Evolutionary conservation across 164 flowering plant genomes (phyloP), one percentile per base, ranked within the genome.

Genomic region (Santalum album): DNA sequence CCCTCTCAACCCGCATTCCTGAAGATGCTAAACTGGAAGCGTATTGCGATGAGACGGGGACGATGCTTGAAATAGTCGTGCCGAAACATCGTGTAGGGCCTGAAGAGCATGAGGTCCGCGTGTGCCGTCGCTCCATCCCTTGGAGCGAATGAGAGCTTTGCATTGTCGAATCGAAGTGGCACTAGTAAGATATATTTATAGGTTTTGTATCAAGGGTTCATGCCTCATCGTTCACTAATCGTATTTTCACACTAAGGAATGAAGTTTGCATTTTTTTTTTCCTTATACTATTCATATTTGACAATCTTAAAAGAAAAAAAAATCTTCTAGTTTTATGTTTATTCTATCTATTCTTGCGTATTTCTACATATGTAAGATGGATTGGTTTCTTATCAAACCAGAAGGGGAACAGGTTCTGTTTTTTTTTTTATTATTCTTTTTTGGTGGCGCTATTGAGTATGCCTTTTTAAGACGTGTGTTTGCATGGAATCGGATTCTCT

Each of bases 21-120:
- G 70, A 66, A 49, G 70, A 61, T 53, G 70, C 70, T 10, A 61
- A 56, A 1, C 52, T 66, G 9, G 65, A 66, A 61, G 70, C 70
- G 0, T 66, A 61, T 24, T 66, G 52, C 20, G 70, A 66, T 40
- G 65, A 61, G 1, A 23, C 58, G 15, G 70, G 70, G 16, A 57
- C 62, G 0, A 53, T 53, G 54, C 66, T 66, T 15, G 70, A 66
- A 57, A 61, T 66, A 7, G 54, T 66, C 54, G 70, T 61, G 29
- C 70, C 70, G 15, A 66, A 66, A 48, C 51, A 56, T 22, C 34
- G 57, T 15, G 61, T 36, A 12, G 70, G 61, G 12, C 55, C 62
- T 9, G 70, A 66, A 25, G 70, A 66, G 43, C 70, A 61, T 24
- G 70, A 66, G 46, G 70, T 66, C 18, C 70, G 62, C 16, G 62